A percentile compares a stretch with the other conserved stretches of the same genome.
Evolutionary conservation across 495 filamentous ascomycete genomes (phyloP).

Genomic region (Oidiodendron maius): DNA sequence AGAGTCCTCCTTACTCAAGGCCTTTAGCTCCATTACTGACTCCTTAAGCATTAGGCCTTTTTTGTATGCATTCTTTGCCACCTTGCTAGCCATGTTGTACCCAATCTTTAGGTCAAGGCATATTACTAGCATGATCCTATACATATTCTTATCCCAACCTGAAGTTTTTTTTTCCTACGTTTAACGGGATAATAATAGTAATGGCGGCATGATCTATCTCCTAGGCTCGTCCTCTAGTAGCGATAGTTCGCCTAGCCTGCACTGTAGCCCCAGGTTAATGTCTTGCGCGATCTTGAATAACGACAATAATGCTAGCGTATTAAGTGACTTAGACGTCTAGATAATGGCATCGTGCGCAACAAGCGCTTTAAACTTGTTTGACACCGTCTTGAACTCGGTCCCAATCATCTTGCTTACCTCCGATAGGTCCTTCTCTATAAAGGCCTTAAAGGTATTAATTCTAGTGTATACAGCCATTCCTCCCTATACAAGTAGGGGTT

Average conservation of each 20-base stretch:
- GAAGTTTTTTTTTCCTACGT: background rate
- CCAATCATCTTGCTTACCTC: slow-evolving; percentile 91
- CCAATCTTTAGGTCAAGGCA: slow-evolving; percentile 98
- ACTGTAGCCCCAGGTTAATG: slow-evolving; percentile 90
- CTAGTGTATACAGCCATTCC: slow-evolving; percentile 97
- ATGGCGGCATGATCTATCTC: slow-evolving; percentile 83
- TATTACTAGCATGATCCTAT: slow-evolving; percentile 93
- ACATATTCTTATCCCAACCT: background rate
- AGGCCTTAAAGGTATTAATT: slow-evolving; percentile 95
- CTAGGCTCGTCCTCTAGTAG: slow-evolving; percentile 98
- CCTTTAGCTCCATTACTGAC: slow-evolving; percentile 89
- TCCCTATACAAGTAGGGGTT: slow-evolving; percentile 82
- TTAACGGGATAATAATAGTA: too few species aligned
- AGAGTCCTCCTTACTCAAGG: slow-evolving; percentile 85
- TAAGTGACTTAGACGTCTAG: slow-evolving; percentile 85
- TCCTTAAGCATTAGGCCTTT: slow-evolving; percentile 91
- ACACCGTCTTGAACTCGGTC: slow-evolving; percentile 88
- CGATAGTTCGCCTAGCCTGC: slow-evolving; percentile 86
- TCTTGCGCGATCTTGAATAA: slow-evolving; percentile 99
- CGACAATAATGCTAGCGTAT: slow-evolving; percentile 81
- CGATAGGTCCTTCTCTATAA: slow-evolving; percentile 83
- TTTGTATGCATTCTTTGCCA: slow-evolving; percentile 99
- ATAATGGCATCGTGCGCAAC: slow-evolving; percentile 95
- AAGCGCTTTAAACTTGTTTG: slow-evolving; percentile 99
- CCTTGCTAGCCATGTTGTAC: slow-evolving; percentile 97